Percentiles rank a stretch among this genome's conserved stretches.
Evolutionary conservation across 257 asterid species (phyloP).

Genomic region (Penstemon barbatus): DNA sequence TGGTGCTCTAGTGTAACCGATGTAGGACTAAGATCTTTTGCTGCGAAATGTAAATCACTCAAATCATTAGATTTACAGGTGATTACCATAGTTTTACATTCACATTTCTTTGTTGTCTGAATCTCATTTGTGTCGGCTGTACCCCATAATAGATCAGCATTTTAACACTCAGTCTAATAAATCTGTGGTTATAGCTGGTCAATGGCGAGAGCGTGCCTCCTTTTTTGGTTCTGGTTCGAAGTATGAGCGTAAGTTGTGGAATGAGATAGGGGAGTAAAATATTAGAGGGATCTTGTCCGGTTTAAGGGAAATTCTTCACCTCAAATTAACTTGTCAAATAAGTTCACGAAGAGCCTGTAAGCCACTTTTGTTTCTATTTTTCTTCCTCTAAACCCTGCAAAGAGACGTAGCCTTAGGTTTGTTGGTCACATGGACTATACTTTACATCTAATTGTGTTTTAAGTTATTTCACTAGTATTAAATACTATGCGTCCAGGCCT

Average conservation of each 20-base stretch:
- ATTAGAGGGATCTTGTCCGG: constrained; percentile 9
- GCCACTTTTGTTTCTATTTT: constrained; percentile 6
- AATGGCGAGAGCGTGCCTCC: not conserved
- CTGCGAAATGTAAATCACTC: constrained; percentile 57
- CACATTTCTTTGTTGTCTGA: constrained; percentile 1
- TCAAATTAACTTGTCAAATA: constrained; percentile 2
- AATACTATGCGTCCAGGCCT: constrained; percentile 1
- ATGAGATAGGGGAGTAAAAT: constrained; percentile 10
- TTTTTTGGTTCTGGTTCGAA: not conserved
- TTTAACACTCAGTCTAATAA: constrained; percentile 6
- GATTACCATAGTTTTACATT: constrained; percentile 18
- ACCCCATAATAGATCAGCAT: constrained; percentile 15
- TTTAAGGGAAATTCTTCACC: constrained; percentile 13
- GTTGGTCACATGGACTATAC: constrained; percentile 10
- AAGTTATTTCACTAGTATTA: no score
- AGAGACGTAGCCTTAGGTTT: not conserved
- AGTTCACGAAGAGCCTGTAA: not conserved
- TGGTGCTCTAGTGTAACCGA: constrained; percentile 81
- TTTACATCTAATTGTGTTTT: not conserved
- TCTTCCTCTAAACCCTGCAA: not conserved
- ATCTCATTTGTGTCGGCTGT: not conserved
- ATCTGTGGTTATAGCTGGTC: not conserved
- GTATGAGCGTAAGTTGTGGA: not conserved
- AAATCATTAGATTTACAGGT: constrained; percentile 87
- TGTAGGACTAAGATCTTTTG: constrained; percentile 65